phyloP scores from a whole-genome alignment of 2,329 filamentous ascomycete species.

The Aulographum hederae region DNA sequence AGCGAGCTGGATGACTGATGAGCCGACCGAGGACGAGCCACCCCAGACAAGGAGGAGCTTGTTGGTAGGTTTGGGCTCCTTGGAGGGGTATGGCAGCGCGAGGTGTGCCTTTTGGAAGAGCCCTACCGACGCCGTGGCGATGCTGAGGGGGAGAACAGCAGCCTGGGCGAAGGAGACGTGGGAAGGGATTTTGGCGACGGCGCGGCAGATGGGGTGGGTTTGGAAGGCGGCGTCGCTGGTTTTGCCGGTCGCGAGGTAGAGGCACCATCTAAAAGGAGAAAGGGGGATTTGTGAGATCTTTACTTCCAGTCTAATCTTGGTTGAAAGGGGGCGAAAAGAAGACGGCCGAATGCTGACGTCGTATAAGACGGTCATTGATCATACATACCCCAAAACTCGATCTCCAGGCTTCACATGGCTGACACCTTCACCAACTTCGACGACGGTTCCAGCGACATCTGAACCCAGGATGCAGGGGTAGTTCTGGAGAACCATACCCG shows the following conservation, averaged over 20 bases:
- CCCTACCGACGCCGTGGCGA: slow-evolving; percentile 24
- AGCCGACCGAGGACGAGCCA: slow-evolving; percentile 15
- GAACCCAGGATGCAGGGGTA: slow-evolving; percentile 18
- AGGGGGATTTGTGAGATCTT: slow-evolving; percentile 7
- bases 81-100: slow-evolving; percentile 18
- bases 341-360: not conserved
- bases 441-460: slow-evolving; percentile 19
- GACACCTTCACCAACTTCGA: slow-evolving; percentile 16
- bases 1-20: slow-evolving; percentile 25
- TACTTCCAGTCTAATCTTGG: no score
- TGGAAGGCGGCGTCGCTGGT: slow-evolving; percentile 14
- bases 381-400: slow-evolving; percentile 14
- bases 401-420: slow-evolving; percentile 16
- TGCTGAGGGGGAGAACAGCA: slow-evolving; percentile 23
- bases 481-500: slow-evolving; percentile 6
- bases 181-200: slow-evolving; percentile 18
- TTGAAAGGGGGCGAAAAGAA: not conserved
- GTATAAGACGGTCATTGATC: not conserved
- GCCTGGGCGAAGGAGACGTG: slow-evolving; percentile 19
- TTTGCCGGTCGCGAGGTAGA: slow-evolving; percentile 9
- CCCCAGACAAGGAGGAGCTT: slow-evolving; percentile 12
- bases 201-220: slow-evolving; percentile 14
- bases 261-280: slow-evolving; percentile 3
- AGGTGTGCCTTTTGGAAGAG: slow-evolving; percentile 23
- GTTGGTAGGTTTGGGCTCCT: slow-evolving; percentile 11